Conservation (phyloP, 2,329 filamentous ascomycete species). For the Coniella vitis region DNA sequence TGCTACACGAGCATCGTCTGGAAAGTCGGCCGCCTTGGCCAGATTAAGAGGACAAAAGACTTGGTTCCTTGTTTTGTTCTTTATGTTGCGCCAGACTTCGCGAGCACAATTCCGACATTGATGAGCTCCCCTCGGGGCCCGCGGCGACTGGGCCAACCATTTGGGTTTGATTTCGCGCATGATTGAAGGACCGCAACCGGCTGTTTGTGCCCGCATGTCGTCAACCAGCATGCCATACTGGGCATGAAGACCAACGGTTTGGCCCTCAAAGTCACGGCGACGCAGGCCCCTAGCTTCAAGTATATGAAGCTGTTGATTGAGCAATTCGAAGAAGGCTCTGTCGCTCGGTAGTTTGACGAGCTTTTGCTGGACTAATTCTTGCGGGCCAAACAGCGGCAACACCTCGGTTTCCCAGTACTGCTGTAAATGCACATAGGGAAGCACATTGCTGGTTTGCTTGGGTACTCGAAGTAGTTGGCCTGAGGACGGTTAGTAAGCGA, state of each 20-base stretch:
- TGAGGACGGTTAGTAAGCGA: conserved; percentile 19
- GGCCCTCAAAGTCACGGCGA: conserved; percentile 41
- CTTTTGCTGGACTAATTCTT: conserved; percentile 48
- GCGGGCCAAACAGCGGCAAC: conserved; percentile 45
- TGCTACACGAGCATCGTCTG: conserved; percentile 18
- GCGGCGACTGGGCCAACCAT: conserved; percentile 72
- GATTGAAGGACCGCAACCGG: neutral
- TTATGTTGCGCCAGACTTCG: conserved; percentile 29
- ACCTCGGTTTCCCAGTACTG: conserved; percentile 45
- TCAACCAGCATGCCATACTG: conserved; percentile 65
- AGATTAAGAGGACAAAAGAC: conserved; percentile 57
- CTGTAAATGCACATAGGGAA: conserved; percentile 36
- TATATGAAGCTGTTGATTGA: conserved; percentile 47
- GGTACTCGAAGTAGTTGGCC: conserved; percentile 54
- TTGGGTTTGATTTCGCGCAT: conserved; percentile 77
- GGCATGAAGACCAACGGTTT: conserved; percentile 39
- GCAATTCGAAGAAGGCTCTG: conserved; percentile 31
- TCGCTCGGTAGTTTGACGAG: conserved; percentile 40
- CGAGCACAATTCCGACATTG: conserved; percentile 71
- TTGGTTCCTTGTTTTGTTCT: conserved; percentile 23
- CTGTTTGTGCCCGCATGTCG: conserved; percentile 51
- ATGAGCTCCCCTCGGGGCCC: conserved; percentile 54
- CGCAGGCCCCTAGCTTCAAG: conserved; percentile 32
- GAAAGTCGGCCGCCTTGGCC: conserved; percentile 29
- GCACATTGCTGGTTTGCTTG: conserved; percentile 45